These are phyloP conservation scores for Taiozyma sp. DNA, from an alignment of 1,139 yeast genomes.

Conservation along the genomic window DNA sequence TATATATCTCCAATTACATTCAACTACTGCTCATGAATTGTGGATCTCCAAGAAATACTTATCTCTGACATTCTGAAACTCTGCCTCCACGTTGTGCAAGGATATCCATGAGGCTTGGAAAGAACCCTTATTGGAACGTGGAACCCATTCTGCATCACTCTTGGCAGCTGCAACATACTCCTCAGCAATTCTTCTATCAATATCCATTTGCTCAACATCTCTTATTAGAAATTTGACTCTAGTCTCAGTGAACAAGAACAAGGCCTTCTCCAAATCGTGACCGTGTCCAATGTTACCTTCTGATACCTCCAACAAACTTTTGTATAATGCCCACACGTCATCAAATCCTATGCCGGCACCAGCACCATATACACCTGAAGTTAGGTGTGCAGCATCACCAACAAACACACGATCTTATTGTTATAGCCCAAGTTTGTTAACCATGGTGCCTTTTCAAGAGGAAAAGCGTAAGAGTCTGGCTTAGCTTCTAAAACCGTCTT, in stretches of 20 bases:
- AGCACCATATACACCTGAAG: conserved; percentile 14
- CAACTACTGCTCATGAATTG: not conserved
- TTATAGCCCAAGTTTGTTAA: conserved; percentile 5
- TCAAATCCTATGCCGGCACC: conserved; percentile 15
- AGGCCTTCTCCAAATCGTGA: conserved; percentile 6
- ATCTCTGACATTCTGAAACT: conserved; percentile 6
- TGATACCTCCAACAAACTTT: conserved; percentile 4
- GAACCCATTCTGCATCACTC: conserved; percentile 11
- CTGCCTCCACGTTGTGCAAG: conserved; percentile 6
- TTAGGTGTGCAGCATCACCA: conserved; percentile 16
- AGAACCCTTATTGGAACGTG: not conserved
- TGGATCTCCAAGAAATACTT: conserved; percentile 7
- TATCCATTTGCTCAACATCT: conserved; percentile 9
- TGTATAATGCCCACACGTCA: conserved; percentile 13
- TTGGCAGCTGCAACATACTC: conserved; percentile 3
- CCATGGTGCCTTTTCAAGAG: conserved; percentile 15
- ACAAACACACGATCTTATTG: conserved; percentile 10
- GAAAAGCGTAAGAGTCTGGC: conserved; percentile 14
- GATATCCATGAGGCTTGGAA: conserved; percentile 8
- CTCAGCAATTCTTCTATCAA: conserved; percentile 3
- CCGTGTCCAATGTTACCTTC: not conserved
- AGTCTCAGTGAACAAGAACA: conserved; percentile 9
- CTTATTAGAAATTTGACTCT: conserved; percentile 6
- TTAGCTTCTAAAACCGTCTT: conserved; percentile 6
- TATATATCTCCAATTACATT: too few relatives aligned